Percentiles rank a stretch among this genome's conserved stretches.
Conservation (phyloP, 2,329 filamentous ascomycete species). For the Pseudocercospora vitis region DNA sequence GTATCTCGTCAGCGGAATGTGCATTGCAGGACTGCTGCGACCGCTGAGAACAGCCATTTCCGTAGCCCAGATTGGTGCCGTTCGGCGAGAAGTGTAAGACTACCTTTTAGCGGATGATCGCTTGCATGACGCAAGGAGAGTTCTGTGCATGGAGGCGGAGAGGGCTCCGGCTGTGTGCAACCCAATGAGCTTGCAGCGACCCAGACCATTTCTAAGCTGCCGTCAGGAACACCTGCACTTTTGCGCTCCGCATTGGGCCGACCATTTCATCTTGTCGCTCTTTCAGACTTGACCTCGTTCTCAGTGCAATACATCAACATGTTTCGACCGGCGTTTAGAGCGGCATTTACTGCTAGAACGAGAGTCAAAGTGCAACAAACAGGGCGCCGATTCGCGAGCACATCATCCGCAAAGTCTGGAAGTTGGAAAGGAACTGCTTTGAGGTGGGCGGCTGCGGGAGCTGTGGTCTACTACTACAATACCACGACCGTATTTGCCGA, state of each 20-base stretch:
- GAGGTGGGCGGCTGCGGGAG: conserved; percentile 74
- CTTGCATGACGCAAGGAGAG: conserved; percentile 3
- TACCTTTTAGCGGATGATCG: neutral
- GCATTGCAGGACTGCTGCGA: neutral
- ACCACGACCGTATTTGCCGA: conserved; percentile 86
- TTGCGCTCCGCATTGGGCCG: conserved; percentile 13
- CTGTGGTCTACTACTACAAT: conserved; percentile 89
- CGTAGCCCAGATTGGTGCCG: neutral
- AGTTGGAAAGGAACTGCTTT: conserved; percentile 76
- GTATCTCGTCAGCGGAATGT: conserved; percentile 29
- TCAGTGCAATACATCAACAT: conserved; percentile 44
- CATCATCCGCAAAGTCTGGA: conserved; percentile 61
- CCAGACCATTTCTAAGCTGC: conserved; percentile 17
- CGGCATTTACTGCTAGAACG: conserved; percentile 36
- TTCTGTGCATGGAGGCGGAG: neutral
- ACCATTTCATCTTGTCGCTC: conserved; percentile 9
- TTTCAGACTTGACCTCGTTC: conserved; percentile 15
- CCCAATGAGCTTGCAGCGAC: neutral
- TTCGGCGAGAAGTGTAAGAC: neutral
- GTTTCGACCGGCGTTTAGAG: conserved; percentile 54
- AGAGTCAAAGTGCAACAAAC: conserved; percentile 38
- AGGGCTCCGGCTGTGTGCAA: neutral
- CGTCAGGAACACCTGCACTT: conserved; percentile 2
- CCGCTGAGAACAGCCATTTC: conserved; percentile 3
- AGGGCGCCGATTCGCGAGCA: conserved; percentile 56